These are phyloP conservation scores for Mortierella claussenii DNA, from an alignment of 192 early-diverging fungal genomes.

Conservation along the genomic window DNA sequence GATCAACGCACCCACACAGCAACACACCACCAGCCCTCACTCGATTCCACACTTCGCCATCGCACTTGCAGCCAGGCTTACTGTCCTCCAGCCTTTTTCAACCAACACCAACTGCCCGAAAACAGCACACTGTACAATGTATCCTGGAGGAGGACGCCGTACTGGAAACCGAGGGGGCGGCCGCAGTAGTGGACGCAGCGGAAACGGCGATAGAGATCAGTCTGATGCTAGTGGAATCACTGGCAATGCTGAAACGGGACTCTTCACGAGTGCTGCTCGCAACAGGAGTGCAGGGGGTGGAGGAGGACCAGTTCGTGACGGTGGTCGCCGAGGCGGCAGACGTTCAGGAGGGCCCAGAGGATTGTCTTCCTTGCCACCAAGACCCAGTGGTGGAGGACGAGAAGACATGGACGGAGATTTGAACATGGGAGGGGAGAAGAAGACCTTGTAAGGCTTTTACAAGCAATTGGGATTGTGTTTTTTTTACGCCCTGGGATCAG, in stretches of 20 bases:
- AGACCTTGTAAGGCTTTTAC: conserved; percentile 23
- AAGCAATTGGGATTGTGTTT: no score
- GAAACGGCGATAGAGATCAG: conserved; percentile 5
- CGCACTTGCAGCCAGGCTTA: no score
- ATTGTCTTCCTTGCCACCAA: not conserved
- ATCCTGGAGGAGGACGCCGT: conserved; percentile 8
- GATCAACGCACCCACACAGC: not conserved
- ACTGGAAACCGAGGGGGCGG: conserved; percentile 10
- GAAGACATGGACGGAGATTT: conserved; percentile 31
- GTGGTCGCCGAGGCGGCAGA: not conserved
- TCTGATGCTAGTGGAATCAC: not conserved
- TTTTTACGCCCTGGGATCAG: no score
- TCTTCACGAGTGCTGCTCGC: conserved; percentile 2
- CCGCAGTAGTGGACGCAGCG: conserved; percentile 10
- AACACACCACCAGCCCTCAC: no score
- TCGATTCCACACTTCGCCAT: no score
- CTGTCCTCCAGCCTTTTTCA: no score
- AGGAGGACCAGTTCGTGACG: conserved; percentile 6
- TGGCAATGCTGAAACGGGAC: conserved; percentile 9
- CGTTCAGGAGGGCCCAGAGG: conserved; percentile 9
- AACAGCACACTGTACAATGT: not conserved
- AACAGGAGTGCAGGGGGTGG: conserved; percentile 1
- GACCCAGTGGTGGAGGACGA: not conserved
- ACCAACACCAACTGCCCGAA: not conserved
- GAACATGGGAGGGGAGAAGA: conserved; percentile 33